These are phyloP conservation scores for Boletus reticulatus DNA, from an alignment of 768 basidiomycete genomes.

Conservation along the genomic window DNA sequence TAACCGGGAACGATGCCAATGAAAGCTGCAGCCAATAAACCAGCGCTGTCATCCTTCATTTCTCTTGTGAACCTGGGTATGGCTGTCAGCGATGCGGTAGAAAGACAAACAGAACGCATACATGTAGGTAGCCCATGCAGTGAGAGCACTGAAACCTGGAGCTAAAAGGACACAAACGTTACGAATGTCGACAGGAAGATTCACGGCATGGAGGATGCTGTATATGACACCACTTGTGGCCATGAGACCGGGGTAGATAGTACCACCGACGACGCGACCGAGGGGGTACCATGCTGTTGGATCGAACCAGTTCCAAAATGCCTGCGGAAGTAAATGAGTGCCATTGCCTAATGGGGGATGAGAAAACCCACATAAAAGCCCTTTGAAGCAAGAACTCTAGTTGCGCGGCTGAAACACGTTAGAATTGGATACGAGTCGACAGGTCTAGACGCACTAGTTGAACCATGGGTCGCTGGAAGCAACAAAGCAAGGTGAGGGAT, in stretches of 20 bases:
- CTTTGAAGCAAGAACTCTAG: constrained; percentile 82
- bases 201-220: constrained; percentile 80
- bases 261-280: constrained; percentile 96
- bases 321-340: constrained; percentile 45
- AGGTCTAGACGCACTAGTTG: constrained; percentile 74
- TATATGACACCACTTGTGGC: constrained; percentile 97
- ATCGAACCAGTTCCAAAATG: constrained; percentile 99
- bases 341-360: not conserved
- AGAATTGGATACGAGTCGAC: not conserved
- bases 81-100: not conserved
- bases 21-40: constrained; percentile 95
- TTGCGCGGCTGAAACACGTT: constrained; percentile 70
- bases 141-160: constrained; percentile 94
- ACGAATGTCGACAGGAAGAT: constrained; percentile 95
- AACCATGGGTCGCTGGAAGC: constrained; percentile 91
- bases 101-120: constrained; percentile 35
- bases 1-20: constrained; percentile 98
- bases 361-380: constrained; percentile 84
- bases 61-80: constrained; percentile 88
- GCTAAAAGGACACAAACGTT: constrained; percentile 97
- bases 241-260: constrained; percentile 98
- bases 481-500: not conserved
- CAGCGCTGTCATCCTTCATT: constrained; percentile 93
- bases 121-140: constrained; percentile 97
- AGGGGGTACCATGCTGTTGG: constrained; percentile 99